These are phyloP conservation scores for Aristolochia californica DNA, from an alignment of 164 flowering plant genomes.

Conservation along the genomic window DNA sequence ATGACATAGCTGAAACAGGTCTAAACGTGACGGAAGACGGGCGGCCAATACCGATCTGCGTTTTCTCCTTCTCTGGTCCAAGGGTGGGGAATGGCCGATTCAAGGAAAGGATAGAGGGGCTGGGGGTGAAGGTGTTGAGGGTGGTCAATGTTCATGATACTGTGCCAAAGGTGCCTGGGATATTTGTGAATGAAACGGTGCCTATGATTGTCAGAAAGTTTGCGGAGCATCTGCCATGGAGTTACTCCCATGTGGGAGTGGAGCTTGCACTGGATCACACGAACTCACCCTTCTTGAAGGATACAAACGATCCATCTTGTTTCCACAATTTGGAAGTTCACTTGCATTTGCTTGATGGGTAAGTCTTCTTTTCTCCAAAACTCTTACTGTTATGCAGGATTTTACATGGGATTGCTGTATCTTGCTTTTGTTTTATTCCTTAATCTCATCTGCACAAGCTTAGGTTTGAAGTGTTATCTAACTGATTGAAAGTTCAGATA, in stretches of 20 bases:
- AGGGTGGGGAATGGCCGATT: too few species aligned
- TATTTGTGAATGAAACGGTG: slow-evolving; percentile 28
- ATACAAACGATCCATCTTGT: slow-evolving; percentile 2
- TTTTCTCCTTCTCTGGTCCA: too few species aligned
- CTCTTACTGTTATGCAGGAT: too few species aligned
- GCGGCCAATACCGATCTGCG: slow-evolving; percentile 30
- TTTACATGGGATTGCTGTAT: too few species aligned
- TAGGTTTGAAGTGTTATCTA: too few species aligned
- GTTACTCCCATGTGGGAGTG: slow-evolving; percentile 54
- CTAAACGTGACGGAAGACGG: slow-evolving; percentile 14
- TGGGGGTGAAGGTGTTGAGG: too few species aligned
- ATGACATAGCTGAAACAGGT: slow-evolving; percentile 21
- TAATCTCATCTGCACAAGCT: neutral
- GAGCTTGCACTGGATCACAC: slow-evolving; percentile 34
- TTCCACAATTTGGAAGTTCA: slow-evolving; percentile 52
- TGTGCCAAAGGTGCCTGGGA: slow-evolving; percentile 17
- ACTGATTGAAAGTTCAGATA: too few species aligned
- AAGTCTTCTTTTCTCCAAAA: neutral
- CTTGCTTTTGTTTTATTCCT: neutral
- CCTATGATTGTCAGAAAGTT: slow-evolving; percentile 25
- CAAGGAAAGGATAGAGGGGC: too few species aligned
- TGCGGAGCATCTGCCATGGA: slow-evolving; percentile 1
- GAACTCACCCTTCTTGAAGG: slow-evolving; percentile 26
- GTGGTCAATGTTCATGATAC: slow-evolving; percentile 55
- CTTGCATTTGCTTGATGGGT: slow-evolving; percentile 22